Evolutionary conservation across 2,329 filamentous ascomycete genomes (phyloP), one percentile per base, ranked within the genome.

Genomic region (Nemania abortiva): DNA sequence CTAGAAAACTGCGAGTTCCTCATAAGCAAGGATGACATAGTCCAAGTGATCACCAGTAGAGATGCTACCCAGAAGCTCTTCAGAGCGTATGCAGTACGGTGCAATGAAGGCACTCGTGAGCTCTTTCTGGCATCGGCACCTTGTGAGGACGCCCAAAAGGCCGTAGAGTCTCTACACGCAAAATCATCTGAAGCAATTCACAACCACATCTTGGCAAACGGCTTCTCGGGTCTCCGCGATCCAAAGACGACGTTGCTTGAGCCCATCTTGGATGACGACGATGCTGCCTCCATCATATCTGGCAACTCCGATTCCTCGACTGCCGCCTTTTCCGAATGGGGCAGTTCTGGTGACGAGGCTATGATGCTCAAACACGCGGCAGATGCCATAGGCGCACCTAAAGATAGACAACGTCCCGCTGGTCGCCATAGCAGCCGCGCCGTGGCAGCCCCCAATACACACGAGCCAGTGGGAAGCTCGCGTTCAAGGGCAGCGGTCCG

Each of bases 1-100:
- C 62, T 34, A 75, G 76, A 77, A 15, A 79, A 79, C 60, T 78
- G 77, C 71, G 74, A 77, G 56, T 79, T 78, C 64, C 63, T 79
- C 66, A 64, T 74, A 18, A 59, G 49, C 27, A 75, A 72, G 59
- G 70, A 75, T 69, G 77, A 77, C 55, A 66, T 69, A 13, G 66
- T 79, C 55, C 67, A 71, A 24, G 72, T 78, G 9, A 72, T 78
- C 56, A 75, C 66, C 27, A 61, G 52, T 57, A 76, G 72, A 42
- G 70, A 76, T 24, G 61, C 71, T 11, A 20, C 49, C 9, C 74
- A 73, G 18, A 63, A 69, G 37, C 72, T 66, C 63, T 71, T 69
- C 60, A 77, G 74, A 58, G 75, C 76, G 29, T 74, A 74, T 53
- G 77, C 71, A 24, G 24, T 78, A 18, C 74, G 74, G 22, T 70